Evolutionary conservation across 805 yeast genomes (phyloP).

Genomic region (Candida dendrica): DNA sequence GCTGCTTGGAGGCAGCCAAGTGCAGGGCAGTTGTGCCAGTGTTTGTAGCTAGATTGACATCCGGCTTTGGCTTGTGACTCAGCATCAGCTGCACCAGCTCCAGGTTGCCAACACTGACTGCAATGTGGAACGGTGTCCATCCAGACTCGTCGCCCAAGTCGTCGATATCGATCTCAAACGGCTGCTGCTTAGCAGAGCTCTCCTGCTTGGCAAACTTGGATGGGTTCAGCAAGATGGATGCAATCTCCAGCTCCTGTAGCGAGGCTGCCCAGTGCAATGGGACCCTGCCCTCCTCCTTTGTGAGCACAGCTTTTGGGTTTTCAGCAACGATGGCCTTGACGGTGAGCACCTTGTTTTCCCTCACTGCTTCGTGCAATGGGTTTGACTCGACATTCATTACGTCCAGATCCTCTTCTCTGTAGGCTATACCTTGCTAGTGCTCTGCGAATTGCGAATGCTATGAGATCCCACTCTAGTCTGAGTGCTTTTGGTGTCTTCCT

Average conservation of each 20-base stretch:
- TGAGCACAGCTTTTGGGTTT: conserved; percentile 38
- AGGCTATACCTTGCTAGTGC: too few relatives aligned
- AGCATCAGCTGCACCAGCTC: conserved; percentile 45
- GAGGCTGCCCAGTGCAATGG: conserved; percentile 90
- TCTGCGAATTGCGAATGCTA: too few relatives aligned
- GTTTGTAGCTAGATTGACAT: conserved; percentile 53
- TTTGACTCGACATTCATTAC: too few relatives aligned
- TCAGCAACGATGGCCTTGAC: conserved; percentile 41
- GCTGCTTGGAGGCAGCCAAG: conserved; percentile 67
- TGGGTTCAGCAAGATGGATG: conserved; percentile 35
- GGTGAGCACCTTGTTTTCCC: conserved; percentile 46
- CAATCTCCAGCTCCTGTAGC: conserved; percentile 45
- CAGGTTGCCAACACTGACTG: conserved; percentile 64
- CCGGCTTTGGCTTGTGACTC: conserved; percentile 44
- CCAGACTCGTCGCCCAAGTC: conserved; percentile 67
- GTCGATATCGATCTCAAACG: conserved; percentile 53
- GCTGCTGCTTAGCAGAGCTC: conserved; percentile 7
- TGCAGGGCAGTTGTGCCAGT: conserved; percentile 72
- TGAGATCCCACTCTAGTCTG: too few relatives aligned
- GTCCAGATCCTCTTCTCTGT: too few relatives aligned
- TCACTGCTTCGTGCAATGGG: conserved; percentile 55
- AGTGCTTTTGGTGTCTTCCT: too few relatives aligned
- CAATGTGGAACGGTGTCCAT: conserved; percentile 86
- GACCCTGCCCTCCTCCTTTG: conserved; percentile 66
- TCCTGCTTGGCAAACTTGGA: conserved; percentile 20